Percentiles rank a stretch among this genome's conserved stretches.
phyloP scores from a whole-genome alignment of 192 early-diverging fungal species.

The Allomyces macrogynus region DNA sequence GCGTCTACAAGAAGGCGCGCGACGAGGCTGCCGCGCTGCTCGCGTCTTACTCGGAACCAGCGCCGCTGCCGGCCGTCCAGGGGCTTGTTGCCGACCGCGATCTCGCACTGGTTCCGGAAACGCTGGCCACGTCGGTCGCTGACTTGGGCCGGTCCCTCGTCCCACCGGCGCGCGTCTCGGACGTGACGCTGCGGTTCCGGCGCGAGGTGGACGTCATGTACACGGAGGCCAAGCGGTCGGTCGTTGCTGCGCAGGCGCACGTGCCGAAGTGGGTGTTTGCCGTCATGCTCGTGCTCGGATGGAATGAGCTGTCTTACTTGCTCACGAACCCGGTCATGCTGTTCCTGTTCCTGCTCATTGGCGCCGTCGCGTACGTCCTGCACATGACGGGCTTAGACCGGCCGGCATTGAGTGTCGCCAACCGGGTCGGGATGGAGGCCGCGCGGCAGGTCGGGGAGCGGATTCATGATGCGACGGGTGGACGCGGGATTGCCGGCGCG shows the following conservation, averaged over 20 bases:
- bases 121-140: background rate
- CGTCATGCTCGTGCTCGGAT: conserved; percentile 62
- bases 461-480: background rate
- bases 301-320: conserved; percentile 84
- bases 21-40: conserved; percentile 13
- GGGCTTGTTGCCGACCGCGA: background rate
- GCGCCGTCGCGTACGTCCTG: conserved; percentile 35
- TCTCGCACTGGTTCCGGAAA: no score
- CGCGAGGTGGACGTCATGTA: conserved; percentile 79
- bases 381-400: conserved; percentile 12
- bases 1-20: conserved; percentile 52
- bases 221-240: conserved; percentile 87
- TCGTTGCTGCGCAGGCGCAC: conserved; percentile 66
- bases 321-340: conserved; percentile 72
- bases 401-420: background rate
- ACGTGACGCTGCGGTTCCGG: conserved; percentile 61
- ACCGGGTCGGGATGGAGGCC: background rate
- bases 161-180: conserved; percentile 35
- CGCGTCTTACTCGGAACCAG: background rate
- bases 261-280: conserved; percentile 73
- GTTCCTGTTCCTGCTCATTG: conserved; percentile 34
- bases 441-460: background rate
- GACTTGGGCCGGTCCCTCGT: conserved; percentile 42
- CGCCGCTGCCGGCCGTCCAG: background rate
- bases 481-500: background rate